Evolutionary conservation across 805 yeast species (phyloP), one percentile per base, ranked within the genome.

Genomic region (Saturnispora serradocipensis): DNA sequence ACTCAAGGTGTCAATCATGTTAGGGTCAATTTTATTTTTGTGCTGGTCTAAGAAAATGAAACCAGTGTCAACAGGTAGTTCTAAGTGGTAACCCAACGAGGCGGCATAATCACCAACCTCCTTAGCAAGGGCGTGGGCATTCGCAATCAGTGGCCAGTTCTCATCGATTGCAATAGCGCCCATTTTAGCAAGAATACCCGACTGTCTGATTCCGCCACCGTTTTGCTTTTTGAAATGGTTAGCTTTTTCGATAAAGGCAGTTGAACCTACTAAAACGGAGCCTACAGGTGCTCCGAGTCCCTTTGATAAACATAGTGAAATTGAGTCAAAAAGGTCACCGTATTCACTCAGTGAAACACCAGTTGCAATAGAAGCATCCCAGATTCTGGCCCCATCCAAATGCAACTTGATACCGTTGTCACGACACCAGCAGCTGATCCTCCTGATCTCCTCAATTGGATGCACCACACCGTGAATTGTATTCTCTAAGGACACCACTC

Each of bases 221-320:
- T 80, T 79, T 69, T 90, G 97, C 62, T 90, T 90, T 60, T 86
- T 84, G 72, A 89, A 85, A 69, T 89, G 95, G 64, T 82, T 84
- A 43, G 93, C 88, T 61, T 79, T 82, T 59, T 72, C 69, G 56
- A 88, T 82, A 58, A 81, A 75, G 48, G 71, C 69, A 34, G 65
- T 61, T 43, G 72, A 68, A 43, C 96, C 95, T 35, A 88, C 96
- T 43, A 90, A 72, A 4, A 90, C 80, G 15, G 95, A 84, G 7
- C 97, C 97, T 60, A 90, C 82, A 52, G 97, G 97, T 1, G 97
- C 97, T 54, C 96, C 96, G 60, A 90, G 72, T 7, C 93, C 83
- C 67, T 90, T 90, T 46, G 96, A 88, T 48, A 90, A 69, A 67
- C 97, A 90, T 46, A 90, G 74, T n/a, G 96, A 86, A 45, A 90